Percentiles rank a stretch among this genome's conserved stretches.
phyloP scores from a whole-genome alignment of 2,329 filamentous ascomycete species.

The Aspergillus uvarum region DNA sequence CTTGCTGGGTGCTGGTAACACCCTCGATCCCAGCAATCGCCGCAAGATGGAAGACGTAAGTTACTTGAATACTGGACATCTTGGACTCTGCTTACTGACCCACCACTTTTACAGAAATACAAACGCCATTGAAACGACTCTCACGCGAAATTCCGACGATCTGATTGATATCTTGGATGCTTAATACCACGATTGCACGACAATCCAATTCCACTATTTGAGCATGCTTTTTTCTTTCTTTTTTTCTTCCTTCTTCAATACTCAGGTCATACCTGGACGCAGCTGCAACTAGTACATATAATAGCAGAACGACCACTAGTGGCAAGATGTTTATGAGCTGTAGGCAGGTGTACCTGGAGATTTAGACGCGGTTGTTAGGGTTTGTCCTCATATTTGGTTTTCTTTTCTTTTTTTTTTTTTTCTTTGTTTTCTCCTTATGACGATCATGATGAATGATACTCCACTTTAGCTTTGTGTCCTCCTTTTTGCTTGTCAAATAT shows the following conservation, averaged over 20 bases:
- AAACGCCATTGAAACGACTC: constrained; percentile 35
- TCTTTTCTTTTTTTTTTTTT: neutral
- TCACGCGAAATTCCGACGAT: neutral
- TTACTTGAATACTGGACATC: constrained; percentile 26
- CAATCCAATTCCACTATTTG: neutral
- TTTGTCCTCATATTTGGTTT: neutral
- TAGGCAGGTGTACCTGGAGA: neutral
- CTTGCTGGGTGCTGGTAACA: constrained; percentile 87
- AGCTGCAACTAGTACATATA: too few species aligned
- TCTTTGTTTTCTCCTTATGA: neutral
- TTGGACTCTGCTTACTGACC: neutral
- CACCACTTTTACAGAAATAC: constrained; percentile 39
- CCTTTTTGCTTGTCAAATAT: neutral
- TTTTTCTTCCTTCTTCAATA: neutral
- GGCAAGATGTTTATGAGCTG: neutral
- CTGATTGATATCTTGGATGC: neutral
- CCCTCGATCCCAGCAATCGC: constrained; percentile 78
- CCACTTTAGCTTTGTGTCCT: constrained; percentile 2
- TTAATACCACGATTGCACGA: neutral
- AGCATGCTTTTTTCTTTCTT: neutral
- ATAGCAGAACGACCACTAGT: too few species aligned
- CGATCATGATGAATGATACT: constrained; percentile 5
- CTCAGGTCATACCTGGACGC: neutral
- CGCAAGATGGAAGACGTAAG: constrained; percentile 85
- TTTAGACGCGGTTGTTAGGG: neutral